Evolutionary conservation across 2,329 filamentous ascomycete genomes (phyloP), one percentile per base, ranked within the genome.

Genomic region (Ceratocystis colombiana): DNA sequence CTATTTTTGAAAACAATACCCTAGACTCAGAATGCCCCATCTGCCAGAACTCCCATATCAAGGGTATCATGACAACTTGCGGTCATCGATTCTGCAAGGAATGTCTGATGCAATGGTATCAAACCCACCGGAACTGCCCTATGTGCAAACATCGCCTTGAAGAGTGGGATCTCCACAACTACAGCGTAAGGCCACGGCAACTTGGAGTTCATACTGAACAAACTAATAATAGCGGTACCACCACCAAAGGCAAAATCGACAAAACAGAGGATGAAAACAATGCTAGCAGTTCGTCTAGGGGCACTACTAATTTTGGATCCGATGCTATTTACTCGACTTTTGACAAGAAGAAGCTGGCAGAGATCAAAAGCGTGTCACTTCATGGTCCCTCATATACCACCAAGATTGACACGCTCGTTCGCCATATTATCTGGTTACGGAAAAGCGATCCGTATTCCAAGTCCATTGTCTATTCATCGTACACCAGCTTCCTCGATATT

Each of bases 31-130:
- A 88, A 63, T 99, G 94, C 73, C 84, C 95, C 66, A 96, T 99
- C 70, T 99, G 94, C 73, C 87, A 89, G 72, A 81, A 82, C 10
- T 73, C 79, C 0, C 96, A 96, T 71, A 85, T 88, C 67, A 78
- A 85, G n/a, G 93, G 93, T 64, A 84, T 88, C 64, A 79, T 93
- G 68, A 96, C 93, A 0, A 82, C 90, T 0, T 97, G 94, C 73
- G 93, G 93, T 0, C 94, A 99, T 73, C 85, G 90, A 69, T 97
- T 91, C 73, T 96, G 93, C 77, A 91, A 90, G 71, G 88, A 90
- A 33, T 97, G 94, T 74, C 87, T 97, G 70, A 79, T 80, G 46
- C 71, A 85, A 12, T 97, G 94, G 94, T 90, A 88, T 77, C 80
- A 78, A 66, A 79, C 83, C 41, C 86, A 91, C 70, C 82, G 80